These are phyloP conservation scores for Neofusicoccum ribis DNA, from an alignment of 2,329 filamentous ascomycete genomes.

Conservation along the genomic window DNA sequence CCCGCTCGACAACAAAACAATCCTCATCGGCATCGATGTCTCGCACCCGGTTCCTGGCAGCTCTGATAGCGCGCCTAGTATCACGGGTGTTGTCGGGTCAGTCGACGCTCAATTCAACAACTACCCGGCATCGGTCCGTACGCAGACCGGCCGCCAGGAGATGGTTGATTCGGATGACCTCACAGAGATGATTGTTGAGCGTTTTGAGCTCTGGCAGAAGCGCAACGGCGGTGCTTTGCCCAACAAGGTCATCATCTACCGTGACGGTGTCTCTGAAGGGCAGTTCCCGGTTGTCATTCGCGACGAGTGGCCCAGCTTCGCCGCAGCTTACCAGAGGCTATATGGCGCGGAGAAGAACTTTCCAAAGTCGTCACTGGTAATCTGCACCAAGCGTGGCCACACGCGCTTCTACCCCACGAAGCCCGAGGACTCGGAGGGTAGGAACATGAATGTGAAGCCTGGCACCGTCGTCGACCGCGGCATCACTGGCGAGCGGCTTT, in stretches of 20 bases:
- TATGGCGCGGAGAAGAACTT: conserved; percentile 51
- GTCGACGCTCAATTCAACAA: conserved; percentile 68
- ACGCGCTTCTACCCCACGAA: conserved; percentile 77
- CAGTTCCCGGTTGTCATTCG: conserved; percentile 71
- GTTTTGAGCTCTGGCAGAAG: conserved; percentile 64
- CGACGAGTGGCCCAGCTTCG: conserved; percentile 65
- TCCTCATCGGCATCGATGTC: conserved; percentile 85
- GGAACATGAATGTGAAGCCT: conserved; percentile 63
- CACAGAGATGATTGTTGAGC: conserved; percentile 59
- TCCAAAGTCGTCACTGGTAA: conserved; percentile 57
- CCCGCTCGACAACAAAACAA: conserved; percentile 67
- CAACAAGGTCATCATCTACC: conserved; percentile 78
- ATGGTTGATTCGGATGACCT: conserved; percentile 62
- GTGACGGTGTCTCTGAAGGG: conserved; percentile 85
- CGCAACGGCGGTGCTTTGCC: conserved; percentile 59
- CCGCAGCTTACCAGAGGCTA: conserved; percentile 59
- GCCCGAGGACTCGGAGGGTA: conserved; percentile 36
- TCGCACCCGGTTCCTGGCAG: conserved; percentile 76
- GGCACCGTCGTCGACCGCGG: conserved; percentile 84
- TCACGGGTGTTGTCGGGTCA: conserved; percentile 77
- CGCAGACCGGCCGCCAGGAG: conserved; percentile 66
- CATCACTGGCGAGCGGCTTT: conserved; percentile 62
- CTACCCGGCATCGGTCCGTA: conserved; percentile 70
- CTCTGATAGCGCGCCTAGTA: conserved; percentile 61
- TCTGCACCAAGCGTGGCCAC: conserved; percentile 85